Conservation (phyloP, 495 filamentous ascomycete species). For the Aeminium ludgeri region DNA sequence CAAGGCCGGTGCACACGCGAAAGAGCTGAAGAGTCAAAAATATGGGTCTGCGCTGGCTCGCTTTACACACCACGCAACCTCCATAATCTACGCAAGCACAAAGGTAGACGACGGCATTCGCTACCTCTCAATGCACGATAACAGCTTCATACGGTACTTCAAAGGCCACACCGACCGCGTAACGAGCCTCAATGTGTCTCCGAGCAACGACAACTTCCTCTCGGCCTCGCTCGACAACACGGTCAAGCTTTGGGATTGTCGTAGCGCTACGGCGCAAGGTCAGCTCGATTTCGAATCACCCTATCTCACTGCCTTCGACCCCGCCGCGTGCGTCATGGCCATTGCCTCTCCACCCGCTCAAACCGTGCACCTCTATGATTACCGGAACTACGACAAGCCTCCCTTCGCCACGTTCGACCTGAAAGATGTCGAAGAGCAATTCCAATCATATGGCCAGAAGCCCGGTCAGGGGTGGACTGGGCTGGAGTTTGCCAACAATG, state of each 20-base stretch:
- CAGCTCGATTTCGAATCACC: constrained; percentile 59
- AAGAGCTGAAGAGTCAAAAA: constrained; percentile 75
- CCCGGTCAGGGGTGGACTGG: constrained; percentile 54
- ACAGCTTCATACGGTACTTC: constrained; percentile 89
- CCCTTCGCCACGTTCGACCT: constrained; percentile 81
- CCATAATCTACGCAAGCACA: constrained; percentile 87
- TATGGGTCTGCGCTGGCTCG: constrained; percentile 87
- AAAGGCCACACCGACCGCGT: constrained; percentile 70
- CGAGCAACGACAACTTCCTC: constrained; percentile 71
- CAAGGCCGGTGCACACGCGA: constrained; percentile 70
- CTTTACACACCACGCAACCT: constrained; percentile 76
- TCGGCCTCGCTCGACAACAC: constrained; percentile 81
- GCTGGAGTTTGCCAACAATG: constrained; percentile 88
- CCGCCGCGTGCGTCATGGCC: constrained; percentile 78
- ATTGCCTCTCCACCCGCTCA: constrained; percentile 66
- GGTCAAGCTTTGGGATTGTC: constrained; percentile 69
- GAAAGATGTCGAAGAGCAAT: constrained; percentile 39
- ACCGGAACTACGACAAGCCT: constrained; percentile 76
- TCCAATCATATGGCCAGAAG: constrained; percentile 26
- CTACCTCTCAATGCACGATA: constrained; percentile 86
- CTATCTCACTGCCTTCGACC: constrained; percentile 71
- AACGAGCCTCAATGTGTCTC: constrained; percentile 57
- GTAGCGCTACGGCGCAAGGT: constrained; percentile 55
- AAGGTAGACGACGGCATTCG: constrained; percentile 86
- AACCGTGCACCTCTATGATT: constrained; percentile 75